Evolutionary conservation across 2,329 filamentous ascomycete genomes (phyloP).

Genomic region (Hymenoscyphus occultus): DNA sequence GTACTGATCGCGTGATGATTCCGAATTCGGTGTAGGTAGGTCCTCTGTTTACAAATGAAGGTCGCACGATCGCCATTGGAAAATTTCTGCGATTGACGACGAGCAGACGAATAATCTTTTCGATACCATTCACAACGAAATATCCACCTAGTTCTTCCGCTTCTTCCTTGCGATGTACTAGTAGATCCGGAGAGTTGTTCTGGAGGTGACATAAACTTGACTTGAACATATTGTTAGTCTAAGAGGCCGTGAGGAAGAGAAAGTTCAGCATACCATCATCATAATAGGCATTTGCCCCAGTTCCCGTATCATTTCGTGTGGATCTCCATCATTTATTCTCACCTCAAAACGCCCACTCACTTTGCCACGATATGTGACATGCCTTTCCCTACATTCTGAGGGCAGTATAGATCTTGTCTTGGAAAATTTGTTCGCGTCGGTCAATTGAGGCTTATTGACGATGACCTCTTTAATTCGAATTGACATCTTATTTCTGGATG

Average conservation of each 20-base stretch:
- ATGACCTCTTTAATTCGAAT: constrained; percentile 79
- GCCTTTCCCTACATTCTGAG: constrained; percentile 89
- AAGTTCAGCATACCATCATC: constrained; percentile 62
- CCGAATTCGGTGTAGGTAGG: constrained; percentile 84
- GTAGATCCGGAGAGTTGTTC: constrained; percentile 74
- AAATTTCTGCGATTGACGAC: constrained; percentile 90
- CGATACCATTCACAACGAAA: constrained; percentile 95
- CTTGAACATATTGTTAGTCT: constrained; percentile 41
- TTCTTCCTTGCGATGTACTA: constrained; percentile 89
- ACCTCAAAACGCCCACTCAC: constrained; percentile 82
- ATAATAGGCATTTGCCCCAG: constrained; percentile 89
- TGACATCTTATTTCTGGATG: constrained; percentile 69
- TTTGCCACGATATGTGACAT: constrained; percentile 85
- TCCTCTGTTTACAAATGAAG: constrained; percentile 85
- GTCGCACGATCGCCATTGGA: constrained; percentile 88
- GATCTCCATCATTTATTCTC: constrained; percentile 80
- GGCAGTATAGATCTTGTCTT: constrained; percentile 83
- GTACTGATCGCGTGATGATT: constrained; percentile 86
- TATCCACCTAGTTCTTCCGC: constrained; percentile 95
- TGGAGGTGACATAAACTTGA: constrained; percentile 90
- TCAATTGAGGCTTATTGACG: constrained; percentile 77
- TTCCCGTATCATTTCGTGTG: constrained; percentile 78
- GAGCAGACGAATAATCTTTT: constrained; percentile 92
- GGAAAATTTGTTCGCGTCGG: constrained; percentile 78
- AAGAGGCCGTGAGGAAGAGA: background rate